Base-by-base conservation (phyloP, 1,139 yeast species). In the Yarrowia galli region DNA sequence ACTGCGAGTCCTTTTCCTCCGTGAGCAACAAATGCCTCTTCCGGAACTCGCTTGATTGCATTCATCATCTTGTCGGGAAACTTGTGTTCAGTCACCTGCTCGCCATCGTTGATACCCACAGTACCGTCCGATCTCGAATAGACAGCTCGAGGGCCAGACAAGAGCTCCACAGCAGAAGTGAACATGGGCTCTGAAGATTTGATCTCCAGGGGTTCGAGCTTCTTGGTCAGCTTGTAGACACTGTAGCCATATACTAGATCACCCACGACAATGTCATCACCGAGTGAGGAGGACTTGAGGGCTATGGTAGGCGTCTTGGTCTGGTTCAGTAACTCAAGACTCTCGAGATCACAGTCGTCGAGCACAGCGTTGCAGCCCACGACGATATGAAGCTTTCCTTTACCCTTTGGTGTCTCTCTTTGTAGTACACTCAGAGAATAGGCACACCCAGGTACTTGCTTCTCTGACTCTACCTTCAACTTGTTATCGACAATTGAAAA, bases 341-440 rank as follows among this genome's bases (percentile, higher is more conserved):
- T 25, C 8, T 61, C 66, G 2, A 48, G 46, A 18, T 68, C 71
- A 18, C 38, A 43, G 20, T 58, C 32, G 69, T 73, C 53, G 72
- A 70, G 49, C 71, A 73, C 67, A 71, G 74, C 16, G 68, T 70
- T 53, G 64, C 69, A 16, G 67, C 72, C 56, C 68, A 73, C 18
- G 75, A 76, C 32, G 51, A 71, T 63, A 46, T 56, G 66, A 7
- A 23, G 46, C 23, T 40, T 54, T 25, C 46, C 61, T 9, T 23
- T 38, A 2, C 48, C 61, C 66, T 46, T 46, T 38, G 45, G 10
- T 2, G 20, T 36, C 36, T 46, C 49, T 23, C 20, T 46, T 23
- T 46, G 46, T 13, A 46, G 12, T 13, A 61, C 66, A 15, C 56
- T 61, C 46, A 61, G 46, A 12, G 66, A 61, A 16, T 61, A 61